Evolutionary conservation across 2,329 filamentous ascomycete species (phyloP).

Genomic region (Cercospora beticola): DNA sequence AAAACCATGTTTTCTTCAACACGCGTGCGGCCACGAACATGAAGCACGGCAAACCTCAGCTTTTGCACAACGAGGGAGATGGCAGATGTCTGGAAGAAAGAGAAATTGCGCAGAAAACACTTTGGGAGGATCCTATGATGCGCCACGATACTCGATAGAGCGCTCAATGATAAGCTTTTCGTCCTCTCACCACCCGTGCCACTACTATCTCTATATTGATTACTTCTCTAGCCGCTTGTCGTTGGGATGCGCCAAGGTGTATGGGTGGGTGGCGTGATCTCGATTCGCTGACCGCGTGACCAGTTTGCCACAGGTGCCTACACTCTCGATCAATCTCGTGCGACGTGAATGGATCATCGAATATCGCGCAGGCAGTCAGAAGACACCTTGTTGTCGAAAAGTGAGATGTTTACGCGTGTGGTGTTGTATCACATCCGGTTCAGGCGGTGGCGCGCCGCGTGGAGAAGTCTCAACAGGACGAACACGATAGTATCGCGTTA

Average conservation of each 20-base stretch:
- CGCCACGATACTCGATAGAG: constrained; percentile 1
- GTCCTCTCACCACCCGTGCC: neutral
- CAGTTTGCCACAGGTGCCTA: neutral
- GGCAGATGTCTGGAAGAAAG: constrained; percentile 8
- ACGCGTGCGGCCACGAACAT: neutral
- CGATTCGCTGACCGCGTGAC: constrained; percentile 5
- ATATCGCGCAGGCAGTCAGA: neutral
- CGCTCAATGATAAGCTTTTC: constrained; percentile 3
- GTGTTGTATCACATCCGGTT: neutral
- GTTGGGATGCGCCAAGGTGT: neutral
- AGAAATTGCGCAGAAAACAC: constrained; percentile 4
- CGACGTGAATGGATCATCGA: neutral
- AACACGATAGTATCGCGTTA: neutral
- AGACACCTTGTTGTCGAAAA: neutral
- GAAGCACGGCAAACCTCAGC: neutral
- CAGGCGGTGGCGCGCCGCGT: neutral
- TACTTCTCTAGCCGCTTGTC: neutral
- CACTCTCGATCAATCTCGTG: neutral
- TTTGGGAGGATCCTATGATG: neutral
- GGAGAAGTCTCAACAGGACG: neutral
- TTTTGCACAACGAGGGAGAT: neutral
- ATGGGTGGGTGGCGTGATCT: constrained; percentile 2
- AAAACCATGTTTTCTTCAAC: neutral
- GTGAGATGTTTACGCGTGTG: neutral
- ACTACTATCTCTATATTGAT: neutral